These are phyloP conservation scores for Rubus parviflorus DNA, from an alignment of 306 rosid species.

Conservation along the genomic window DNA sequence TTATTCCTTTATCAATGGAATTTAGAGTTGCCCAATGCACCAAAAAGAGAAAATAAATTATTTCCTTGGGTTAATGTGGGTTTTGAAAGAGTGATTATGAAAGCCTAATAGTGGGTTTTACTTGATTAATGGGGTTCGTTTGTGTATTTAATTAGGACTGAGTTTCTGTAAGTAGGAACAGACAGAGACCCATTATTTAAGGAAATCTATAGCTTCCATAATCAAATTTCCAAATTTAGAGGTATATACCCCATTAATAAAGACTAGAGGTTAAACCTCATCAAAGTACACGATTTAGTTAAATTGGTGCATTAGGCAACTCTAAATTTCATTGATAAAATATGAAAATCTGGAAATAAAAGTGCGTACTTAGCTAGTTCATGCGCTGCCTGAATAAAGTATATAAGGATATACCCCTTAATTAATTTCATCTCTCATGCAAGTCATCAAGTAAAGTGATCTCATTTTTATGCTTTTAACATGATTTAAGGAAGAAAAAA, in stretches of 20 bases:
- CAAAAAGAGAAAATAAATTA: background rate
- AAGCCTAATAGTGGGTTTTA: background rate
- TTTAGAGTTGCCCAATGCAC: background rate
- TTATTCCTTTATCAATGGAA: background rate
- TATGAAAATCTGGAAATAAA: no score
- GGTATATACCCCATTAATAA: background rate
- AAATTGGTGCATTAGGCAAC: no score
- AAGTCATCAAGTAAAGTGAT: background rate
- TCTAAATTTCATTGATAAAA: no score
- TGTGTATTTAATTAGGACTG: background rate
- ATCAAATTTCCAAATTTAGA: background rate
- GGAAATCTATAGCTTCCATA: background rate
- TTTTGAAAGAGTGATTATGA: background rate
- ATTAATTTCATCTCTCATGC: background rate
- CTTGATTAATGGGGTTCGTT: background rate
- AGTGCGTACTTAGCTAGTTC: no score
- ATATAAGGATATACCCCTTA: no score
- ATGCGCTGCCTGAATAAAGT: no score
- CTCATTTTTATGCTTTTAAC: background rate
- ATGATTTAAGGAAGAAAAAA: background rate
- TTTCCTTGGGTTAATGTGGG: background rate
- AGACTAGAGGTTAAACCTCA: no score
- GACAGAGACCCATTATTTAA: background rate
- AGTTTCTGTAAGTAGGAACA: background rate
- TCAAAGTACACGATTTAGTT: no score